Evolutionary conservation across 2,329 filamentous ascomycete species (phyloP), one percentile per base, ranked within the genome.

Genomic region (Neobulgaria alba): DNA sequence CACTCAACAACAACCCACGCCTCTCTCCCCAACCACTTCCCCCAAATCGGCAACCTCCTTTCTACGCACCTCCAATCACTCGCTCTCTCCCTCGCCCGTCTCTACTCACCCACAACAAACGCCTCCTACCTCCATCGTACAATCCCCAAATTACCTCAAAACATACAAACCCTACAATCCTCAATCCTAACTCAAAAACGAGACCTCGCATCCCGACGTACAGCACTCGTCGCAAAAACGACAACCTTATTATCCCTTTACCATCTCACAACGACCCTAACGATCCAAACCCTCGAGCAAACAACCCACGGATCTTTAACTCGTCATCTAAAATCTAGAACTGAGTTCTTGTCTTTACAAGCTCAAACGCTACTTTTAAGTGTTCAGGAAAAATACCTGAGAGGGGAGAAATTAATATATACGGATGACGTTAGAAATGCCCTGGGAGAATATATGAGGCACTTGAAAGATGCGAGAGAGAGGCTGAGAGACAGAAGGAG

Each of bases 71-170:
- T 81, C 0, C 68, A 71, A 39, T 54, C 63, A 1, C 65, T 67
- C 10, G 73, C 74, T 36, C 58, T 67, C 47, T 64, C 67, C 31
- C 61, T 77, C 10, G 67, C 68, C 9, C 63, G 69, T 0, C 66
- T 69, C 43, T 63, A 73, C 18, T 65, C 72, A 10, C 66, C 60
- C 5, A 65, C 61, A 3, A 73, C 69, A 2, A 63, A 61, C 4
- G 50, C 69, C 3, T 72, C 72, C 21, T 66, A 74, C 51, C 61
- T 79, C n/a, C 76, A 79, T 61, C 73, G 76, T 15, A 59, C 65
- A 17, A 69, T 80, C 36, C 63, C 73, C 1, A 60, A 64, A 14
- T 62, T 82, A 2, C 61, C 69, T 0, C 47, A 58, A 1, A 59
- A 65, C 17, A 57, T 68, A 14, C 47, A 58, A 3, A 43, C 60